Evolutionary conservation across 2,329 filamentous ascomycete genomes (phyloP).

Genomic region (Ophiocordyceps robertsii): DNA sequence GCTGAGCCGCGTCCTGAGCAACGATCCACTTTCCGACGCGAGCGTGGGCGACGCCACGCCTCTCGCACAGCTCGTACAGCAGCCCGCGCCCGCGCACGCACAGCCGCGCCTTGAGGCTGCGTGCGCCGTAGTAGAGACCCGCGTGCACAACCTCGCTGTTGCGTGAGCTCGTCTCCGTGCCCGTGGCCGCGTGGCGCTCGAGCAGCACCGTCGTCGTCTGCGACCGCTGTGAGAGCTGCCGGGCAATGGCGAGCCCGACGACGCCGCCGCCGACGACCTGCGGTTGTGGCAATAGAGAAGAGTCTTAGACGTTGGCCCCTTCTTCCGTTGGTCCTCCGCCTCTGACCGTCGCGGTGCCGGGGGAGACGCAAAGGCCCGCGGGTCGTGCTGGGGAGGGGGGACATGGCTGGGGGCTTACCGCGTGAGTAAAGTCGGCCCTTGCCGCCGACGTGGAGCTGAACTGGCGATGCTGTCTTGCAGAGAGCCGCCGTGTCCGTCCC

Average conservation of each 20-base stretch:
- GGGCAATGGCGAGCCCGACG: slow-evolving; percentile 69
- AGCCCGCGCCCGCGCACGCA: slow-evolving; percentile 66
- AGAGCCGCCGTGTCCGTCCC: not conserved
- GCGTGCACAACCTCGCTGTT: slow-evolving; percentile 97
- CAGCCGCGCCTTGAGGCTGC: slow-evolving; percentile 67
- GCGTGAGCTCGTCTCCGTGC: slow-evolving; percentile 77
- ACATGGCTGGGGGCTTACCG: slow-evolving; percentile 17
- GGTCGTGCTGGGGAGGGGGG: not conserved
- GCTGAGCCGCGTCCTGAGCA: slow-evolving; percentile 64
- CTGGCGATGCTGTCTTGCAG: slow-evolving; percentile 4
- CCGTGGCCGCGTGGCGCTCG: slow-evolving; percentile 62
- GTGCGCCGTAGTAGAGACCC: slow-evolving; percentile 74
- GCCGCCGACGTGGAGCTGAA: slow-evolving; percentile 22
- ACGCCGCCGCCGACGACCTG: slow-evolving; percentile 48
- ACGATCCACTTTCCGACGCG: slow-evolving; percentile 91
- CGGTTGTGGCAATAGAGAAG: slow-evolving; percentile 2
- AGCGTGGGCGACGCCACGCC: slow-evolving; percentile 52
- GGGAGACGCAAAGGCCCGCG: no score
- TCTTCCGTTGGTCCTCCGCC: no score
- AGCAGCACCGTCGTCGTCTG: slow-evolving; percentile 60
- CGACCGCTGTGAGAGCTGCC: slow-evolving; percentile 52
- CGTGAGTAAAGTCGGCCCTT: slow-evolving; percentile 30
- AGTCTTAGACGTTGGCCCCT: not conserved
- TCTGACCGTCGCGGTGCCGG: no score
- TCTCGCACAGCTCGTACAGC: slow-evolving; percentile 65